Percentiles rank a stretch among this genome's conserved stretches.
phyloP scores from a whole-genome alignment of 2,329 filamentous ascomycete genomes.

The Colletotrichum paranaense region DNA sequence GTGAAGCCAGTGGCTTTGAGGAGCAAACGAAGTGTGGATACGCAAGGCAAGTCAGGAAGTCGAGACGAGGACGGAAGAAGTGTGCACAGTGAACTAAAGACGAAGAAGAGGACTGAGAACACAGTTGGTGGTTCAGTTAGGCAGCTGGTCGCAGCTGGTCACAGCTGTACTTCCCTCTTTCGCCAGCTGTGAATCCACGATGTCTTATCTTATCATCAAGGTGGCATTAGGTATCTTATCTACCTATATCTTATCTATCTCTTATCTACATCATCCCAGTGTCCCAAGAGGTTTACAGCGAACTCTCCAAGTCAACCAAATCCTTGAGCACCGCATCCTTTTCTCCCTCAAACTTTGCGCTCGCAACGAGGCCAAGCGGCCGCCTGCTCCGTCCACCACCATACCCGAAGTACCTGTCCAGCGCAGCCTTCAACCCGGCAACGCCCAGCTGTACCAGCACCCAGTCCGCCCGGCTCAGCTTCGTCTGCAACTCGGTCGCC shows the following conservation, averaged over 20 bases:
- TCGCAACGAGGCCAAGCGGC: constrained; percentile 39
- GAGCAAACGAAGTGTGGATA: too few relatives aligned
- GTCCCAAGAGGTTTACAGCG: constrained; percentile 15
- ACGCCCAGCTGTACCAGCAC: constrained; percentile 43
- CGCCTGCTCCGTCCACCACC: constrained; percentile 40
- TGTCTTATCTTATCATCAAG: not conserved
- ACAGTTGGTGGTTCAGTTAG: fast-evolving
- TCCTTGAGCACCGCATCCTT: constrained; percentile 34
- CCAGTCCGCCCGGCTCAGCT: constrained; percentile 43
- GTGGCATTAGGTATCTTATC: not conserved
- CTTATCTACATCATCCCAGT: not conserved
- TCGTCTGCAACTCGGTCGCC: constrained; percentile 50
- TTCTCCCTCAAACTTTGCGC: constrained; percentile 39
- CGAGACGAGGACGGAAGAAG: not conserved
- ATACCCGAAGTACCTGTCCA: constrained; percentile 39
- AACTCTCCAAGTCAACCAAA: constrained; percentile 39
- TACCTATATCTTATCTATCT: not conserved
- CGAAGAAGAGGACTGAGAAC: not conserved
- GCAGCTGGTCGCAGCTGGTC: not conserved
- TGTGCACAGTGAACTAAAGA: not conserved
- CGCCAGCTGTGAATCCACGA: too few relatives aligned
- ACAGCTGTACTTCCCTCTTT: too few relatives aligned
- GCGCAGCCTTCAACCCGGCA: constrained; percentile 42
- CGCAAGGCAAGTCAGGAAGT: not conserved
- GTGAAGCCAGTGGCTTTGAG: not conserved